Conservation (phyloP, 495 filamentous ascomycete species). For the Neurospora intermedia region DNA sequence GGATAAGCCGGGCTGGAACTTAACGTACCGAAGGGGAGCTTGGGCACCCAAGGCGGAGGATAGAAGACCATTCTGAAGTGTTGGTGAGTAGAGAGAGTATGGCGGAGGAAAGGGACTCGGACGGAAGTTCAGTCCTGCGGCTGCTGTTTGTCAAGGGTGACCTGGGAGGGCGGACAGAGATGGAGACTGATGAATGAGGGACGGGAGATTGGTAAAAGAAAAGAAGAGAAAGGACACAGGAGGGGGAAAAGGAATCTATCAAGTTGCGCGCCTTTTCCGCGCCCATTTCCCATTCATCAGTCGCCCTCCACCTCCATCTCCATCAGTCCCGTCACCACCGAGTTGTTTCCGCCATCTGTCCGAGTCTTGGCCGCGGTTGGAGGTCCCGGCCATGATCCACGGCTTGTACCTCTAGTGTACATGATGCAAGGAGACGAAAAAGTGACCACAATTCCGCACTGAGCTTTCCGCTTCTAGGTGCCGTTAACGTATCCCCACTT, state of each 20-base stretch:
- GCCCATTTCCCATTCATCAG: not conserved
- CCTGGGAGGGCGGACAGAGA: not conserved
- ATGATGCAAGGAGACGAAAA: not conserved
- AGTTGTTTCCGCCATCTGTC: not conserved
- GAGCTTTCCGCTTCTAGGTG: not conserved
- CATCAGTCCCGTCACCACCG: not conserved
- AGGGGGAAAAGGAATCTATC: not conserved
- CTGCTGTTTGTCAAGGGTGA: not conserved
- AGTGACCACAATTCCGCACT: not conserved
- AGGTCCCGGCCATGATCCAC: not conserved
- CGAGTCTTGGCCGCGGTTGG: not conserved
- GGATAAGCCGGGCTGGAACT: not conserved
- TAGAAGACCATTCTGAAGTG: conserved; percentile 62
- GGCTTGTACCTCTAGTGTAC: not conserved
- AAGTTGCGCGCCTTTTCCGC: not conserved
- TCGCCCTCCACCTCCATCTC: not conserved
- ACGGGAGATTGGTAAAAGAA: not conserved
- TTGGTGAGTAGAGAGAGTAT: not conserved
- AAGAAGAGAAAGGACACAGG: not conserved
- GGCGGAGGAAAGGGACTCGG: not conserved
- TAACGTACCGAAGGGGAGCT: conserved; percentile 46
- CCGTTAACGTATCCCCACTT: not conserved
- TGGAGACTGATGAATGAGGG: not conserved
- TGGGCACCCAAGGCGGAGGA: conserved; percentile 56
- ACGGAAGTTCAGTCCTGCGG: not conserved